phyloP scores from a whole-genome alignment of 495 filamentous ascomycete species.

The Podospora pseudoanserina region DNA sequence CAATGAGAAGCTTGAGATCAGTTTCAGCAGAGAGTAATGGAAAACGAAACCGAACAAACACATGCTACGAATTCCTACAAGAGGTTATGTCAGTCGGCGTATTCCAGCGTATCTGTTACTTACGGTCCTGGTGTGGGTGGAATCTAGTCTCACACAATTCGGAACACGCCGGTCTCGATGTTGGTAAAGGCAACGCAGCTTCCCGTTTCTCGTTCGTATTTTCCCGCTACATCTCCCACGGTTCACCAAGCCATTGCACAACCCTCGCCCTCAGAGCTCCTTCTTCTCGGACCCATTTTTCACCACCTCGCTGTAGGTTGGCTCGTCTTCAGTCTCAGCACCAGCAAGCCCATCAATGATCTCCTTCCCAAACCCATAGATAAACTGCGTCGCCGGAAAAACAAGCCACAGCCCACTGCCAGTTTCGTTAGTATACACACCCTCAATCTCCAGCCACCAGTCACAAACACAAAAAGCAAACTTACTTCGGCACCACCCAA shows the following conservation, averaged over 20 bases:
- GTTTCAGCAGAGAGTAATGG: background rate
- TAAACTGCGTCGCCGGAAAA: constrained; percentile 67
- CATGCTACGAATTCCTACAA: too few relatives aligned
- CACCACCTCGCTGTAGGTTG: background rate
- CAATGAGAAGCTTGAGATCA: background rate
- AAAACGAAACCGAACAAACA: too few relatives aligned
- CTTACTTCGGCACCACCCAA: constrained; percentile 83
- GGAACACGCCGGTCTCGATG: too few relatives aligned
- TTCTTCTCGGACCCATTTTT: background rate
- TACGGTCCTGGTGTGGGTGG: too few relatives aligned
- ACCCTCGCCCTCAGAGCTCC: background rate
- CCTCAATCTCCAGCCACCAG: background rate
- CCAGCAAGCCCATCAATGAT: constrained; percentile 61
- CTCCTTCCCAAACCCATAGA: constrained; percentile 64
- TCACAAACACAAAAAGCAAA: background rate
- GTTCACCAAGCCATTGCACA: too few relatives aligned
- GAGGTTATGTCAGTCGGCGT: too few relatives aligned
- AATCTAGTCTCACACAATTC: too few relatives aligned
- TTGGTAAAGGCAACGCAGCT: too few relatives aligned
- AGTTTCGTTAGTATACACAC: constrained; percentile 1
- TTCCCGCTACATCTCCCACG: too few relatives aligned
- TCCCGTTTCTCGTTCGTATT: too few relatives aligned
- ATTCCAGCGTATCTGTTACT: too few relatives aligned
- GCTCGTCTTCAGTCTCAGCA: background rate
- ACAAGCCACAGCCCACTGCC: constrained; percentile 75